Percentiles rank a stretch among this genome's conserved stretches.
Conservation (phyloP, 495 filamentous ascomycete genomes). For the Aspergillus taichungensis region DNA sequence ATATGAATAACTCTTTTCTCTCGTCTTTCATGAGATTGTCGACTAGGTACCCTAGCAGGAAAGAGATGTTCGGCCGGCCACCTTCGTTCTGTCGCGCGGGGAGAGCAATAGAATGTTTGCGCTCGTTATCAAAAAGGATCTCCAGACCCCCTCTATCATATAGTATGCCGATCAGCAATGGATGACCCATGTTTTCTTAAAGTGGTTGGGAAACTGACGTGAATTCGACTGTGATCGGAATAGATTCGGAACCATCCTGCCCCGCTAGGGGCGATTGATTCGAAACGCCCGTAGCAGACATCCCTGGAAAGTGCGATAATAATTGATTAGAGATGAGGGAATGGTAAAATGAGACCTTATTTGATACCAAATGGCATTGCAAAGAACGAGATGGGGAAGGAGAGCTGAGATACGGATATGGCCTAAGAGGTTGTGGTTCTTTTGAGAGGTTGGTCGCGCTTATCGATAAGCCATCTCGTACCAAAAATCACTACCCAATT, state of each 20-base stretch:
- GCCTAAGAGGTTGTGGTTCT: neutral
- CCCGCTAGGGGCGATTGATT: slow-evolving; percentile 2
- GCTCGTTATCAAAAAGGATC: slow-evolving; percentile 79
- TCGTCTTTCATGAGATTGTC: slow-evolving; percentile 74
- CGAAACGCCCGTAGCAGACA: slow-evolving; percentile 3
- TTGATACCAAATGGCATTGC: neutral
- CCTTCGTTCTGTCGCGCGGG: slow-evolving; percentile 53
- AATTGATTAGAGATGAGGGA: too few species aligned
- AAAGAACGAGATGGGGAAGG: neutral
- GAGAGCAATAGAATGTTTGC: slow-evolving; percentile 58
- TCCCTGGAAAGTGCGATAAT: neutral
- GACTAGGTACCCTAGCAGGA: slow-evolving; percentile 72
- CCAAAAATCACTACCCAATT: slow-evolving; percentile 17
- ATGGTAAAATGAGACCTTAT: neutral
- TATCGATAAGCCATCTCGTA: slow-evolving; percentile 38
- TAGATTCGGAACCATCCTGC: slow-evolving; percentile 7
- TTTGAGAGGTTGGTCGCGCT: slow-evolving; percentile 18
- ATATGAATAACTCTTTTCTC: slow-evolving; percentile 82
- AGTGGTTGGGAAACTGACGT: slow-evolving; percentile 41
- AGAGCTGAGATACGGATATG: neutral
- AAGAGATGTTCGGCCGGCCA: slow-evolving; percentile 57
- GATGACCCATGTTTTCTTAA: neutral
- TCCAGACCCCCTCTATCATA: slow-evolving; percentile 78
- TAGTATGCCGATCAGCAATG: slow-evolving; percentile 10
- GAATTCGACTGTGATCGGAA: slow-evolving; percentile 64